Base-by-base conservation (phyloP, 805 yeast species). In the Wickerhamiella qilinensis region DNA sequence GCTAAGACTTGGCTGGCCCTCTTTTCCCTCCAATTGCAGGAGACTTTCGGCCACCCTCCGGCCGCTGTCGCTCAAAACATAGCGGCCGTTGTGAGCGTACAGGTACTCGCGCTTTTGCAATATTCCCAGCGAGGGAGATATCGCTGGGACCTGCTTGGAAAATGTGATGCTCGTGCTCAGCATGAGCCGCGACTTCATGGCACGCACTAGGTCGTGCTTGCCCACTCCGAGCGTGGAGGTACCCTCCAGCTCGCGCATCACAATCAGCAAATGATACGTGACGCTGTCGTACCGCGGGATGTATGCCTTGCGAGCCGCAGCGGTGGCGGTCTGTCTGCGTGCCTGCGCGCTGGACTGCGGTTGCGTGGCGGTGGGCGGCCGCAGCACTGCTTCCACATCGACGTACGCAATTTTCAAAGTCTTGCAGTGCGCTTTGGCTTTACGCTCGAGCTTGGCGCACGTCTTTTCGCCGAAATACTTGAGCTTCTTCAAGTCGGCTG, bases 391-490 rank as follows among this genome's bases (percentile, higher is more conserved):
- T n/a, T n/a, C n/a, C n/a, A n/a, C n/a, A n/a, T n/a, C n/a, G n/a
- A 9, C 11, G 16, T 9, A n/a, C 31, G 12, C 31, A 9, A 29
- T 9, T 9, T n/a, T 17, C 8, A 14, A 14, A 6, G 66, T 70
- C n/a, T 57, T 48, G 50, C 94, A 84, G 56, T 82, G 68, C 2
- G 51, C 50, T 11, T 55, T 45, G 19, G 82, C 56, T 43, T 64
- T 66, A 30, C 60, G 55, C 20, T 65, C 62, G 40, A 88, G 58
- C 21, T 58, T 50, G 2, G 55, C 58, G 25, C 80, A 72, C 6
- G 81, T 74, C 40, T 76, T 74, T 11, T 72, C 77, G 1, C 97
- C 97, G 27, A 88, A 67, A 34, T 64, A 79, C 40, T 69, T 76
- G 31, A 88, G 64, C 46, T 65, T 63, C 14, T 57, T 55, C 33